Percentiles rank a stretch among this genome's conserved stretches.
These are phyloP conservation scores for Tremellales sp. DNA, from an alignment of 1,284 basidiomycete species.

Conservation along the genomic window DNA sequence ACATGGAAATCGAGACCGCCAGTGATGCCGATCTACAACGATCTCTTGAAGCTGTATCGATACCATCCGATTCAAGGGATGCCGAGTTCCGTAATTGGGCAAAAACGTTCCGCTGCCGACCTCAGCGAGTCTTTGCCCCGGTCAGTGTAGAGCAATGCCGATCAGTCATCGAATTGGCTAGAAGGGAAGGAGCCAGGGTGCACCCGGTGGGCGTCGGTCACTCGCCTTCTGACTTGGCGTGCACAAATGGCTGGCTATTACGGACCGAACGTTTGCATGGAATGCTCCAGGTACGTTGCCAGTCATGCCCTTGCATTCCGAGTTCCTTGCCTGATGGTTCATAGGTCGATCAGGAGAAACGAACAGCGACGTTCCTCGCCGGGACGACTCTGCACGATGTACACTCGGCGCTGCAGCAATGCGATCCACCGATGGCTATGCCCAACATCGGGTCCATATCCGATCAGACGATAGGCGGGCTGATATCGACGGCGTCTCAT, in stretches of 20 bases:
- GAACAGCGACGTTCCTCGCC: conserved; percentile 59
- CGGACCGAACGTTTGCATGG: conserved; percentile 66
- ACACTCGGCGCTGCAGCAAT: conserved; percentile 60
- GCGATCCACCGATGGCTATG: conserved; percentile 67
- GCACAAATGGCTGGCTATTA: conserved; percentile 77
- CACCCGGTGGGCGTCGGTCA: conserved; percentile 87
- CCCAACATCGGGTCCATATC: conserved; percentile 93
- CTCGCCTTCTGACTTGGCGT: conserved; percentile 86
- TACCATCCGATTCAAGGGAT: conserved; percentile 23
- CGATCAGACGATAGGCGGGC: conserved; percentile 91
- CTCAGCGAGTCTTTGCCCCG: conserved; percentile 67
- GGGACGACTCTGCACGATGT: conserved; percentile 75
- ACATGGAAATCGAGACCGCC: too few relatives aligned
- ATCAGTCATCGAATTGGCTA: conserved; percentile 76
- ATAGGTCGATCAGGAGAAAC: conserved; percentile 68
- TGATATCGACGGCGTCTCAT: conserved; percentile 92
- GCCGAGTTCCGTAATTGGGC: conserved; percentile 54
- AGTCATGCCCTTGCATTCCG: neutral
- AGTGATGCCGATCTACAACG: too few relatives aligned
- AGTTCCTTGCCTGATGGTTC: neutral
- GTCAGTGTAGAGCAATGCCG: conserved; percentile 66
- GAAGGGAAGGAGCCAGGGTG: conserved; percentile 65
- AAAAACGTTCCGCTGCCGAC: conserved; percentile 50
- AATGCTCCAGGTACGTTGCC: conserved; percentile 65
- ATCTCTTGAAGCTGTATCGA: conserved; percentile 28